Conservation (phyloP, 2,329 filamentous ascomycete genomes). For the Penicillium palitans region DNA sequence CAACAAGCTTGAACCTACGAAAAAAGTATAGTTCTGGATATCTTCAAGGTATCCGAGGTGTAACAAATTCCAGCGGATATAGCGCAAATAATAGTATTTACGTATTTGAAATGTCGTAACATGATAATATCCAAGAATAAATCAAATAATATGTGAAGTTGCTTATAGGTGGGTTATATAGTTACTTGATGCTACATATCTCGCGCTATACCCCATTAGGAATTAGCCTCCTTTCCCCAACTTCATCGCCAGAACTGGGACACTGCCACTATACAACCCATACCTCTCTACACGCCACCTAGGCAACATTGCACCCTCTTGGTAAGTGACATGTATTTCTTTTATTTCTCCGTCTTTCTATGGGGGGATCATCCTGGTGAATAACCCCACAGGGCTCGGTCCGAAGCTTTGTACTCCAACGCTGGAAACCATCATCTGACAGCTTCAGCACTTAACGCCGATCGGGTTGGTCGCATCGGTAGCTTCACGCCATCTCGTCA, state of each 20-base stretch:
- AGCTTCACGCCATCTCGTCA: conserved; percentile 30
- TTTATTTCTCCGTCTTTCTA: background rate
- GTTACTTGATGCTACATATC: background rate
- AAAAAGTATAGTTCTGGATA: background rate
- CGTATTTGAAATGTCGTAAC: too few relatives aligned
- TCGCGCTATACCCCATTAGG: conserved; percentile 2
- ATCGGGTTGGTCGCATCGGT: conserved; percentile 28
- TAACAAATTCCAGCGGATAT: conserved; percentile 17
- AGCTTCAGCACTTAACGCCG: conserved; percentile 18
- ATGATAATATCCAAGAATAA: background rate
- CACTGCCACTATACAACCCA: background rate
- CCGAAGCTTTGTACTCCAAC: conserved; percentile 7
- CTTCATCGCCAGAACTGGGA: background rate
- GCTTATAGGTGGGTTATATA: background rate
- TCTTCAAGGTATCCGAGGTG: background rate
- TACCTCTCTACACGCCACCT: background rate
- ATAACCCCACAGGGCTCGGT: conserved; percentile 6
- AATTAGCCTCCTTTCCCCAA: conserved; percentile 11
- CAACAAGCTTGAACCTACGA: background rate
- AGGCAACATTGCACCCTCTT: background rate
- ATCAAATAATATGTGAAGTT: background rate
- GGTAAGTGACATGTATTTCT: background rate
- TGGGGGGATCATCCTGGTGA: conserved; percentile 1
- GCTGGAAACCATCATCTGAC: conserved; percentile 24
- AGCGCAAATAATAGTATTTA: conserved; percentile 1